Percentiles rank a stretch among this genome's conserved stretches.
phyloP scores from a whole-genome alignment of 305 asterid genomes.

The Fraxinus baroniana region DNA sequence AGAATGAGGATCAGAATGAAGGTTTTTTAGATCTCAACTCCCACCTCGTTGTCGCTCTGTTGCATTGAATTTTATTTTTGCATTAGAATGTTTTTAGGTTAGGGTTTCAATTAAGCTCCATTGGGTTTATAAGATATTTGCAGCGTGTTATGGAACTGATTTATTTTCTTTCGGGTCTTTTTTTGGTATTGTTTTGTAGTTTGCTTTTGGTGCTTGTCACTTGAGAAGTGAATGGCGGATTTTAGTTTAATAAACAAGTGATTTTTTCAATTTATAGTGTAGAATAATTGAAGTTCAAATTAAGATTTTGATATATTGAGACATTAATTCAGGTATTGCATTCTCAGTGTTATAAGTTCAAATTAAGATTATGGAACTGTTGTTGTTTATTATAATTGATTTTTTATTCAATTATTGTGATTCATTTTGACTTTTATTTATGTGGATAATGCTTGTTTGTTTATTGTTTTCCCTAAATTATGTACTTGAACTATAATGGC shows the following conservation, averaged over 20 bases:
- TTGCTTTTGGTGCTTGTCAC: neutral
- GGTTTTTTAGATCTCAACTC: conserved; percentile 67
- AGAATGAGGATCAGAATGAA: conserved; percentile 81
- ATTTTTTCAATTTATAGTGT: neutral
- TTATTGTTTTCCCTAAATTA: conserved; percentile 21
- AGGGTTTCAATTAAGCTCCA: neutral
- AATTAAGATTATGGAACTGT: neutral
- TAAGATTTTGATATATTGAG: neutral
- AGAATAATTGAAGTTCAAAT: neutral
- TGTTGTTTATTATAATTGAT: neutral
- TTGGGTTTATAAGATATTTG: neutral
- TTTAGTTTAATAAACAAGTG: neutral
- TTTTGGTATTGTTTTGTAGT: neutral
- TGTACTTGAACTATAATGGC: conserved; percentile 39
- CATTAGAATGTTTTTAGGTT: neutral
- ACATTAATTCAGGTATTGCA: neutral
- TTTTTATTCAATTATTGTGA: neutral
- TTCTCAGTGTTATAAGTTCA: neutral
- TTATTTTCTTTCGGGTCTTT: neutral
- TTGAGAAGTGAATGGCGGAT: neutral
- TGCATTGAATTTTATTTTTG: neutral
- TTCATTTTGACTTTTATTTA: conserved; percentile 2
- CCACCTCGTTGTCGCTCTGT: neutral
- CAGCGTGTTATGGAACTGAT: neutral
- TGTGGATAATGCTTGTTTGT: conserved; percentile 15